Evolutionary conservation across 2,329 filamentous ascomycete genomes (phyloP), one percentile per base, ranked within the genome.

Genomic region (Pyrenophora teres): DNA sequence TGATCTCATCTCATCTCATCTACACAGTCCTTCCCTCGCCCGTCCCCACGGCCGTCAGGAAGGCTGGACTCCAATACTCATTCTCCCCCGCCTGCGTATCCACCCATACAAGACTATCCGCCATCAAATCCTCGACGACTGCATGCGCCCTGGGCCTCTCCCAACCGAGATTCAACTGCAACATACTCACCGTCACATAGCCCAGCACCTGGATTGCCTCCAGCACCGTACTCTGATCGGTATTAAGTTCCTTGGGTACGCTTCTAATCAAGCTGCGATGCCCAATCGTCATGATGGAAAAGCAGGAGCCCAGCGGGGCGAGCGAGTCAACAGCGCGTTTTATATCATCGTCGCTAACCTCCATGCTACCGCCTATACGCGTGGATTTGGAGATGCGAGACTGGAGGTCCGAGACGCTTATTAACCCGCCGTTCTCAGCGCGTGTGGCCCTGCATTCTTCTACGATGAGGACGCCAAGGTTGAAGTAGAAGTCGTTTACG

Each of bases 401-500:
- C 50, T 86, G 80, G 63, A 96, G 86, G 74, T 97, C 93, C 38
- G 83, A 80, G 15, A 97, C 83, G 9, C 89, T 89, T 46, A 99
- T 90, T 65, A 99, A 79, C 0, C 94, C 94, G 6, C 94, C 94
- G 71, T 99, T 99, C 76, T 97, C 93, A 3, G 84, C 85, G 45
- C 94, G 81, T 38, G 92, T 97, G 45, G 87, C 85, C 5, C 91
- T 82, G 71, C 94, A 99, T 6, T 97, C 86, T 74, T 97, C 93
- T 5, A 99, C 94, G 0, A 97, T 89, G 42, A 90, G 83, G n/a
- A 97, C 93, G 1, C 92, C 94, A 39, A 99, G 85, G 78, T 96
- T 93, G 74, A 97, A 97, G 77, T 97, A 99, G 71, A 99, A 99
- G 74, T 99, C 94, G 71, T 97, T 96, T 63, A 99, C 92, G 65